Percentiles rank a stretch among this genome's conserved stretches.
Evolutionary conservation across 495 filamentous ascomycete genomes (phyloP).

Genomic region (Aspergillus sclerotioniger): DNA sequence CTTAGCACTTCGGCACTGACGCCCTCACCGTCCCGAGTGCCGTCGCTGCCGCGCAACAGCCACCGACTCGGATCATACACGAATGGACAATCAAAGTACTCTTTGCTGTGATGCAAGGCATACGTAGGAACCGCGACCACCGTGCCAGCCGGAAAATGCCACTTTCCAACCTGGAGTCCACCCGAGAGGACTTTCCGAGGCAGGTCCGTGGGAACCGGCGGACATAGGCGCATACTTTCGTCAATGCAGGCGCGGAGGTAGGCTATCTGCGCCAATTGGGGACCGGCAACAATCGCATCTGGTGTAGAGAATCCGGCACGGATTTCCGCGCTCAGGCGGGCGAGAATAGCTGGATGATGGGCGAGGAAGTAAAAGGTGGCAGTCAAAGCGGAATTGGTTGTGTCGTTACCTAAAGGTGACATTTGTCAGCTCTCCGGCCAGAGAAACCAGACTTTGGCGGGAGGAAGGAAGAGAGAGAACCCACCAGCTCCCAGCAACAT

Average conservation of each 20-base stretch:
- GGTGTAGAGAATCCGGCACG: conserved; percentile 5
- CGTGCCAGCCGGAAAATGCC: background rate
- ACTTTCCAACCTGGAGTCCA: background rate
- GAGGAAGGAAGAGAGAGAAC: background rate
- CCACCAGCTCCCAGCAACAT: background rate
- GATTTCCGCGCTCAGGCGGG: conserved; percentile 3
- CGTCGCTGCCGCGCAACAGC: conserved; percentile 14
- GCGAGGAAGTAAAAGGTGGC: conserved; percentile 10
- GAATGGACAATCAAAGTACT: background rate
- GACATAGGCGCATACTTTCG: conserved; percentile 14
- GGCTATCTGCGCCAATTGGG: conserved; percentile 6
- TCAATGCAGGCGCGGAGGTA: conserved; percentile 11
- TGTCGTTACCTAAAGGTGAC: background rate
- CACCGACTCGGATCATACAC: conserved; percentile 7
- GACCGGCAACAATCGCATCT: conserved; percentile 9
- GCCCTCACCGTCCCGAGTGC: background rate
- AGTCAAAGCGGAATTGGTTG: conserved; percentile 8
- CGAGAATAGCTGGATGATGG: conserved; percentile 7
- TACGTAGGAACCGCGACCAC: background rate
- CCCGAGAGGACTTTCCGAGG: background rate
- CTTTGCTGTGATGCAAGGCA: background rate
- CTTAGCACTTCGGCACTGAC: background rate
- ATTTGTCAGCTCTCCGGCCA: background rate
- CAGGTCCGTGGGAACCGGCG: conserved; percentile 13
- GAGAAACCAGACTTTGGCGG: background rate